A percentile compares a stretch with the other conserved stretches of the same genome.
Conservation (phyloP, 1,284 basidiomycete genomes). For the Trichosporon coremiiforme region DNA sequence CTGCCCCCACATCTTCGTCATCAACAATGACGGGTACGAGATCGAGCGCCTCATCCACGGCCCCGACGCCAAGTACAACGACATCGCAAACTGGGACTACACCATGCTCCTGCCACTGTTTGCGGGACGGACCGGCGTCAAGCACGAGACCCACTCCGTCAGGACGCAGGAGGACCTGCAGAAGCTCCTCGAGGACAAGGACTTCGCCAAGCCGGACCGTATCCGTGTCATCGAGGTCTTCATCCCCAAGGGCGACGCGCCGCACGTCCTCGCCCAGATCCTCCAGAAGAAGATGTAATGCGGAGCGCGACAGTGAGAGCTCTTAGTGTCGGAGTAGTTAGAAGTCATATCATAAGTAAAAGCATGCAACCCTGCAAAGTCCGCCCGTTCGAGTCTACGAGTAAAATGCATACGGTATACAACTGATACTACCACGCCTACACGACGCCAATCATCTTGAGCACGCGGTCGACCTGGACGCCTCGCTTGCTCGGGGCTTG, state of each 20-base stretch:
- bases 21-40: conserved; percentile 88
- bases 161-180: conserved; percentile 62
- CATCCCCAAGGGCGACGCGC: conserved; percentile 51
- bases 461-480: conserved; percentile 49
- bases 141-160: conserved; percentile 45
- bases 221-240: conserved; percentile 55
- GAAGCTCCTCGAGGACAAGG: conserved; percentile 50
- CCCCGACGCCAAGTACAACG: conserved; percentile 56
- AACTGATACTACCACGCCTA: conserved; percentile 21
- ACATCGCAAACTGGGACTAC: conserved; percentile 57
- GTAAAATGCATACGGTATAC: background rate
- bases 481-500: conserved; percentile 61
- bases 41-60: conserved; percentile 72
- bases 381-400: background rate
- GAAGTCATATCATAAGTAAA: conserved; percentile 1
- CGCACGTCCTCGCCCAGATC: conserved; percentile 23
- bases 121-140: conserved; percentile 37
- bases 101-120: conserved; percentile 54
- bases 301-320: background rate
- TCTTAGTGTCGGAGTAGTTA: background rate
- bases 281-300: conserved; percentile 12
- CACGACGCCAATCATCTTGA: conserved; percentile 53
- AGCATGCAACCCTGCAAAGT: background rate
- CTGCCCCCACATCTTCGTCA: conserved; percentile 61
- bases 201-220: conserved; percentile 49